Conservation (phyloP, 352 stramenopile genomes). For the Pythium brassicae region DNA sequence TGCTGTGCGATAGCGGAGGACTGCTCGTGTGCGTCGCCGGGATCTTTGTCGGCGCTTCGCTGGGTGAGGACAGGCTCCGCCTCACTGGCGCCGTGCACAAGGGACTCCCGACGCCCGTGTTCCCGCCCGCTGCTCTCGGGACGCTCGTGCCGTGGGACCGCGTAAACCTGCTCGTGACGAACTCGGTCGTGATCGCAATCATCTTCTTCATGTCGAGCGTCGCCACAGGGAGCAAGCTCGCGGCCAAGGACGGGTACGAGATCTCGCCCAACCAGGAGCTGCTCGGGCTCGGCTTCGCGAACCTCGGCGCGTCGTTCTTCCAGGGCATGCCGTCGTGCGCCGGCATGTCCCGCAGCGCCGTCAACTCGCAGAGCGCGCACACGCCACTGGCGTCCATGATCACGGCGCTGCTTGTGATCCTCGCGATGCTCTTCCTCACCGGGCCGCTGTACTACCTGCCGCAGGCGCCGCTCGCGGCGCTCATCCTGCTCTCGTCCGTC, state of each 20-base stretch:
- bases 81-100: conserved; percentile 77
- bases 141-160: conserved; percentile 46
- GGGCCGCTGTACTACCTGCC: conserved; percentile 87
- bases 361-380: conserved; percentile 88
- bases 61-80: conserved; percentile 62
- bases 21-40: conserved; percentile 79
- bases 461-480: conserved; percentile 77
- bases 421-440: conserved; percentile 88
- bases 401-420: conserved; percentile 82
- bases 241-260: conserved; percentile 74
- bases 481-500: conserved; percentile 88
- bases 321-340: conserved; percentile 87
- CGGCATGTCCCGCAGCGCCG: conserved; percentile 87
- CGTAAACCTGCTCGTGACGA: conserved; percentile 55
- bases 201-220: conserved; percentile 93
- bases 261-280: conserved; percentile 88
- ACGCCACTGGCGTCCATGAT: conserved; percentile 88
- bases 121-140: conserved; percentile 38
- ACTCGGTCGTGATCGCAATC: conserved; percentile 78
- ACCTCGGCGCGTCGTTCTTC: conserved; percentile 87
- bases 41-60: conserved; percentile 51
- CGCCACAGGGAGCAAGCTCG: conserved; percentile 85
- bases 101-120: conserved; percentile 52
- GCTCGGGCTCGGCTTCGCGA: conserved; percentile 88
- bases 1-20: conserved; percentile 55